Conservation (phyloP, 2,329 filamentous ascomycete species). For the Mollisia scopiformis region DNA sequence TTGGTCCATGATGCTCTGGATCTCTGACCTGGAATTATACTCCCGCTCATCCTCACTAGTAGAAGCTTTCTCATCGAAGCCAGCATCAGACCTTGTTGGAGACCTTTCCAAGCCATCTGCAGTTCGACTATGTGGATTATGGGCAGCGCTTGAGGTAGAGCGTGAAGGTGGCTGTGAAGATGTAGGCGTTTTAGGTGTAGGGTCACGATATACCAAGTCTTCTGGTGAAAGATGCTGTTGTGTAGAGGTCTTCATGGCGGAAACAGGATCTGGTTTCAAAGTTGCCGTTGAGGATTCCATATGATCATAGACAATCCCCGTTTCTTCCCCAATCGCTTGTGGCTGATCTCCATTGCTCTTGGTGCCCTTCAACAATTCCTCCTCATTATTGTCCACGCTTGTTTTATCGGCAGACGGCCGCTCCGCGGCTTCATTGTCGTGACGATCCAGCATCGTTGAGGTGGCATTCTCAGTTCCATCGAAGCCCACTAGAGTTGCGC, state of each 20-base stretch:
- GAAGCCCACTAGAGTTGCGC: not conserved
- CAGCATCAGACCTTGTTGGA: conserved; percentile 57
- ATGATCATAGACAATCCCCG: conserved; percentile 4
- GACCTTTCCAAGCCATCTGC: conserved; percentile 45
- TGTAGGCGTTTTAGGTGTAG: conserved; percentile 48
- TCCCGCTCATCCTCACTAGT: conserved; percentile 67
- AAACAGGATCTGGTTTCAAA: conserved; percentile 30
- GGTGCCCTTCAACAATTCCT: not conserved
- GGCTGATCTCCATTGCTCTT: not conserved
- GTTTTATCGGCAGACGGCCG: not conserved
- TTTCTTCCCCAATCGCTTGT: not conserved
- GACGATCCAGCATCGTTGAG: not conserved
- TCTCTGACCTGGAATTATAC: conserved; percentile 77
- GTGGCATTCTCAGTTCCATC: not conserved
- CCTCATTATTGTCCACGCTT: not conserved
- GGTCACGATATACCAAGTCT: conserved; percentile 48
- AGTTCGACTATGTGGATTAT: conserved; percentile 40
- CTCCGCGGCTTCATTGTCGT: conserved; percentile 1
- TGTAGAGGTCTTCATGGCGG: conserved; percentile 7
- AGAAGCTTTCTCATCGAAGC: conserved; percentile 59
- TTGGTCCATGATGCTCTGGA: conserved; percentile 97
- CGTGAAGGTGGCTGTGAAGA: conserved; percentile 44
- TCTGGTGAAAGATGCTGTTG: conserved; percentile 22
- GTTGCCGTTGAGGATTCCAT: conserved; percentile 41
- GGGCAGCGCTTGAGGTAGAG: conserved; percentile 37